These are phyloP conservation scores for Geranomyces variabilis DNA, from an alignment of 192 early-diverging fungal genomes.

Conservation along the genomic window DNA sequence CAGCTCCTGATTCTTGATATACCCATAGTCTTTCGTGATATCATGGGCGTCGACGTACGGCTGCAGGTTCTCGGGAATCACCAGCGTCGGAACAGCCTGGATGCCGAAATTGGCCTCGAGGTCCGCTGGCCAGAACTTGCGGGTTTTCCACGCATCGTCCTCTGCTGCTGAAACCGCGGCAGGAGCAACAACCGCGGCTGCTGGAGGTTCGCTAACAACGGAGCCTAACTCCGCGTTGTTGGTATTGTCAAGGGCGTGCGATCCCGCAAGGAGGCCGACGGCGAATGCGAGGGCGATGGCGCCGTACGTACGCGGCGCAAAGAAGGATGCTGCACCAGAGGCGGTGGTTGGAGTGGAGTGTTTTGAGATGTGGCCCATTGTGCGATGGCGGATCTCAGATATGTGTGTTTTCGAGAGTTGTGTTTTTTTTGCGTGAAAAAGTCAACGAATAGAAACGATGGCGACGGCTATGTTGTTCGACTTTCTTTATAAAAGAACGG, in stretches of 20 bases:
- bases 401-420: too few species aligned
- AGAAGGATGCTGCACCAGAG: neutral
- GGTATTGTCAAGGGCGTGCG: neutral
- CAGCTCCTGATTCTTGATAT: neutral
- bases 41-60: conserved; percentile 27
- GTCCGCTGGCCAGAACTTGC: conserved; percentile 14
- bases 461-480: too few species aligned
- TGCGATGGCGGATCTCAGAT: too few species aligned
- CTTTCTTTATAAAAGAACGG: too few species aligned
- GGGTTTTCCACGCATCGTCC: conserved; percentile 13
- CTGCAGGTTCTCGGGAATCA: conserved; percentile 10
- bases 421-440: too few species aligned
- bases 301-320: neutral
- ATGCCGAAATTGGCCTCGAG: conserved; percentile 24
- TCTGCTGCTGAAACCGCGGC: neutral
- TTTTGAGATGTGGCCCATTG: neutral
- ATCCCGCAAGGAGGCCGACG: neutral
- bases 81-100: neutral
- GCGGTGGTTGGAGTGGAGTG: too few species aligned
- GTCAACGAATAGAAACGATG: too few species aligned
- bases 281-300: neutral
- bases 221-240: neutral
- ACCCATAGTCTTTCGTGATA: conserved; percentile 14
- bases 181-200: neutral
- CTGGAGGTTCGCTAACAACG: neutral